Percentiles rank a stretch among this genome's conserved stretches.
These are phyloP conservation scores for Debaryomycetaceae sp. DNA, from an alignment of 1,139 yeast species.

Conservation along the genomic window DNA sequence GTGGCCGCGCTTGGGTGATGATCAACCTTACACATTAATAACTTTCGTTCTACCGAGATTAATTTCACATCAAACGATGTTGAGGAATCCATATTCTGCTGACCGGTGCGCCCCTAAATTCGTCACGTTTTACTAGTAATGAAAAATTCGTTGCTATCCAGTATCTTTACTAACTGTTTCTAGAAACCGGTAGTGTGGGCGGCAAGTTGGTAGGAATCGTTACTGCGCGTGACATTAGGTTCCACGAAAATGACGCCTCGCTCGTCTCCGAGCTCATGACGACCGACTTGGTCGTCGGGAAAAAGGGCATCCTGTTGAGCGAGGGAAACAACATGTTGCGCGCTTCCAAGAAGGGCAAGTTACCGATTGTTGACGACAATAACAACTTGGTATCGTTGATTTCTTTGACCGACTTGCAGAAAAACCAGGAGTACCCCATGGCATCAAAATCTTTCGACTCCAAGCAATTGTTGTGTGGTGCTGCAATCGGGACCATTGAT, in stretches of 20 bases:
- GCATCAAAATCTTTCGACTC: slow-evolving; percentile 91
- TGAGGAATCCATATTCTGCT: slow-evolving; percentile 56
- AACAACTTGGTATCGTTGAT: slow-evolving; percentile 79
- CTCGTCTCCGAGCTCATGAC: slow-evolving; percentile 80
- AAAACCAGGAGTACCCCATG: slow-evolving; percentile 85
- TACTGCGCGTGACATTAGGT: slow-evolving; percentile 95
- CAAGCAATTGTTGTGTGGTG: slow-evolving; percentile 97
- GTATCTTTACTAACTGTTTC: slow-evolving; percentile 13
- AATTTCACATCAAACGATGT: slow-evolving; percentile 81
- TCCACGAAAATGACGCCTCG: slow-evolving; percentile 63
- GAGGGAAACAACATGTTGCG: slow-evolving; percentile 89
- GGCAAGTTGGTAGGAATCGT: slow-evolving; percentile 91
- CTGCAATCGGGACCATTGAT: slow-evolving; percentile 91
- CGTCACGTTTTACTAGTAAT: too few relatives aligned
- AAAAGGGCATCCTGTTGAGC: slow-evolving; percentile 65
- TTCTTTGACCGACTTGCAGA: slow-evolving; percentile 94
- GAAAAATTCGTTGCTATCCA: slow-evolving; percentile 1
- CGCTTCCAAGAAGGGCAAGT: slow-evolving; percentile 92
- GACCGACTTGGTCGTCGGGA: slow-evolving; percentile 73
- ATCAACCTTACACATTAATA: slow-evolving; percentile 41
- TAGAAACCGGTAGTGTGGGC: slow-evolving; percentile 77
- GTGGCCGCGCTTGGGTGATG: slow-evolving; percentile 54
- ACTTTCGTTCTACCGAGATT: slow-evolving; percentile 99
- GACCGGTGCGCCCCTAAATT: too few relatives aligned
- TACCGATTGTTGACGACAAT: slow-evolving; percentile 75